Evolutionary conservation across 1,284 basidiomycete species (phyloP).

Genomic region (Kwoniella shivajii): DNA sequence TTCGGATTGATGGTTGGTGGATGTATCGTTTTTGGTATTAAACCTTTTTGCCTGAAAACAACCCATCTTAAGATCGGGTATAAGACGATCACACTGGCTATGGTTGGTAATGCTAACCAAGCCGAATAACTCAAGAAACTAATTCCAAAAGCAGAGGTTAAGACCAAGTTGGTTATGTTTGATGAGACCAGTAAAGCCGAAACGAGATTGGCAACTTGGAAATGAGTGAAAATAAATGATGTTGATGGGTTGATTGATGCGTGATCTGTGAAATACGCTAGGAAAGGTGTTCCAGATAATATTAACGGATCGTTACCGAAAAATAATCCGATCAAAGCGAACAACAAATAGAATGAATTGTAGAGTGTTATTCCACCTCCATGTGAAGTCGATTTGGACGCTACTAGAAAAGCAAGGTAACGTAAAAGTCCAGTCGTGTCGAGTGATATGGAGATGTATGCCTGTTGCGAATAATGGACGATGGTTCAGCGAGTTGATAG

Average conservation of each 20-base stretch:
- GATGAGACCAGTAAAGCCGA: slow-evolving; percentile 57
- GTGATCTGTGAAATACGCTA: slow-evolving; percentile 80
- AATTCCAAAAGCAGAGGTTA: slow-evolving; percentile 54
- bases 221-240: slow-evolving; percentile 70
- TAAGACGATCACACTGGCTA: slow-evolving; percentile 45
- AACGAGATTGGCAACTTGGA: slow-evolving; percentile 75
- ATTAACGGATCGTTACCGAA: slow-evolving; percentile 91
- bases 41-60: slow-evolving; percentile 35
- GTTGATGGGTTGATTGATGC: slow-evolving; percentile 64
- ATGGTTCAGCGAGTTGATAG: slow-evolving; percentile 45
- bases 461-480: slow-evolving; percentile 52
- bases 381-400: slow-evolving; percentile 67
- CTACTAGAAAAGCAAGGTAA: slow-evolving; percentile 84
- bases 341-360: slow-evolving; percentile 75
- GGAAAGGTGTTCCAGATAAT: slow-evolving; percentile 75
- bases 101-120: slow-evolving; percentile 53
- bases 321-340: slow-evolving; percentile 73
- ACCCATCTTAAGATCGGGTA: slow-evolving; percentile 48
- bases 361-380: slow-evolving; percentile 69
- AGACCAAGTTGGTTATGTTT: slow-evolving; percentile 58
- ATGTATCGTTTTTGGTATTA: slow-evolving; percentile 55
- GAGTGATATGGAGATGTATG: slow-evolving; percentile 91
- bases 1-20: slow-evolving; percentile 57
- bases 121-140: slow-evolving; percentile 54
- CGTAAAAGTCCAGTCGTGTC: slow-evolving; percentile 83